Evolutionary conservation across 345 rosid species (phyloP), one percentile per base, ranked within the genome.

Genomic region (Gossypium anomalum): DNA sequence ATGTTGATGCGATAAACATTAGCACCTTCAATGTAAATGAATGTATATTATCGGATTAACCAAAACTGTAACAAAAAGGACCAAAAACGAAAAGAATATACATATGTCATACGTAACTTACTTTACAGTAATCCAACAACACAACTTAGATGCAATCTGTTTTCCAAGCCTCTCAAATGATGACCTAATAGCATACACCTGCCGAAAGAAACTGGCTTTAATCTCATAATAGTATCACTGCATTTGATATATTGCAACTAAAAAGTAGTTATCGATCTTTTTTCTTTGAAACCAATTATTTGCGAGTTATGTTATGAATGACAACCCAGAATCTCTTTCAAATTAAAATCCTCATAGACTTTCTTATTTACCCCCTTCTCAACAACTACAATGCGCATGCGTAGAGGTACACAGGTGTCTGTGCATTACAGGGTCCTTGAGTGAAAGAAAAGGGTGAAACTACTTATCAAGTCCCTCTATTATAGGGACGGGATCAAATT

Each of bases 111-210:
- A 57, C 58, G 41, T 34, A 56, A 72, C 72, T 41, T 61, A 67
- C 77, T 80, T 88, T 80, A 94, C 93, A 94, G 80, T 85, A 92
- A 88, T 60, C 97, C 98, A 76, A 90, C 93, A 57, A 83, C 97
- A 86, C 97, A 94, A 66, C 88, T 94, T 75, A 90, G 82, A 73
- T 90, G 97, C 82, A 94, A 86, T 75, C 95, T 92, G 83, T 88
- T 92, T 85, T 94, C 98, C 91, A 94, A 82, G 68, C 97, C 95
- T 90, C 97, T 86, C 78, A 94, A 82, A 84, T 94, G 97, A 86
- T 92, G 97, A 79, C 97, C 98, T 82, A 94, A 53, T 75, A 94
- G 75, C 97, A 94, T 94, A 78, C 98, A 94, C 98, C 97, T 94
- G 86, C 80, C 65, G 68, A 70, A 70, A 53, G 41, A 59, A 13